Evolutionary conservation across 306 rosid genomes (phyloP), one percentile per base, ranked within the genome.

Genomic region (Inga oerstediana): DNA sequence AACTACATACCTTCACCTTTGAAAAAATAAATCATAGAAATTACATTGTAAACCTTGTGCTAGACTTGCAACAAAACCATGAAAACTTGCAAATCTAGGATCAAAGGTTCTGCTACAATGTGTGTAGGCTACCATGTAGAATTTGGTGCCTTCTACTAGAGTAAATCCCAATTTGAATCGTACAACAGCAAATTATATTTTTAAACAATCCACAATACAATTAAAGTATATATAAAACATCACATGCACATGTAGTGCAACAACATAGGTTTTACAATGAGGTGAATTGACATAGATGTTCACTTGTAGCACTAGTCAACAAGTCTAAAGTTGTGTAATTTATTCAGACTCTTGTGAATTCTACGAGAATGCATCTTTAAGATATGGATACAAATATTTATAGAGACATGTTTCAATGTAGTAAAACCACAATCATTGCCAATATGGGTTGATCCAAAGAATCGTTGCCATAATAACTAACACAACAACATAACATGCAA

Each of bases 31-130:
- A 83, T 41, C 95, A 89, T 71, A 86, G 70, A 83, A 84, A 64
- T 19, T 89, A 93, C 62, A 56, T 0, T 56, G 27, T 56, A 93
- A 91, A 77, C 91, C 91, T n/a, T 74, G 82, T 72, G 85, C 82
- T 2, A 75, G 71, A 79, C 68, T 82, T 73, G 88, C 46, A 70
- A 86, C 62, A 83, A 44, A 84, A 84, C 84, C 66, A 2, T 2
- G 3, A 32, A 32, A 32, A 32, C 2, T 32, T 32, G n/a, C 35
- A 80, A 41, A 5, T 41, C 45, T 41, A 41, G 45, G 8, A 41
- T 45, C 49, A 13, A 45, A 45, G 14, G 12, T 45, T 45, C 49
- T 45, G 49, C 49, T 45, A 45, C 49, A 45, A 45, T 45, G 49
- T 45, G 3, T 2, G 9, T 13, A 10, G 10, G 49, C 49, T 9